A percentile compares a stretch with the other conserved stretches of the same genome.
These are phyloP conservation scores for Beauveria varroae DNA, from an alignment of 2,329 filamentous ascomycete genomes.

Conservation along the genomic window DNA sequence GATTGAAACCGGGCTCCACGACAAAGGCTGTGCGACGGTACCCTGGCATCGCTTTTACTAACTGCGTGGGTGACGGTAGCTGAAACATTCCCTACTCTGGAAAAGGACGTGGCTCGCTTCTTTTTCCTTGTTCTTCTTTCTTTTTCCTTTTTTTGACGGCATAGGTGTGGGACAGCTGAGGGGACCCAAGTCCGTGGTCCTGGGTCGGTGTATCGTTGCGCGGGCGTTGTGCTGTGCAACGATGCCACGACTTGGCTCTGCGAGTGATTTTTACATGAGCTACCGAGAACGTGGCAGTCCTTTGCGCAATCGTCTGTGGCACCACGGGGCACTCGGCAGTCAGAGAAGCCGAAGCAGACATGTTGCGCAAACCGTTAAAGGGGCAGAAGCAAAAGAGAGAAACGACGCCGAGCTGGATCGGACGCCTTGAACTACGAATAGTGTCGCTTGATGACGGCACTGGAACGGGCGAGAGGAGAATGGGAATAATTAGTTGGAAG, in stretches of 20 bases:
- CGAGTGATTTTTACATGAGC: background rate
- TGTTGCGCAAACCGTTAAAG: background rate
- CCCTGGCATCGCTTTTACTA: background rate
- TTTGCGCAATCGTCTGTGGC: background rate
- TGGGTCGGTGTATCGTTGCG: constrained; percentile 6
- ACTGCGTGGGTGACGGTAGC: background rate
- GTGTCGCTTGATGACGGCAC: too few relatives aligned
- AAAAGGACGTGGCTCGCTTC: background rate
- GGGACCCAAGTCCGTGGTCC: background rate
- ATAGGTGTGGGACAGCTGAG: background rate
- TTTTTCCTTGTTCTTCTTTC: background rate
- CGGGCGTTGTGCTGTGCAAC: background rate
- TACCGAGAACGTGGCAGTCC: too few relatives aligned
- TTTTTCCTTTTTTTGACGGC: background rate
- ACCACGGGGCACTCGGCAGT: background rate
- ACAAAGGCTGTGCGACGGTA: background rate
- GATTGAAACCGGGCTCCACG: background rate
- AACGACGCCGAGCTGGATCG: background rate
- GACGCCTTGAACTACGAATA: too few relatives aligned
- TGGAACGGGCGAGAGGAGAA: background rate
- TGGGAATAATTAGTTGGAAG: too few relatives aligned
- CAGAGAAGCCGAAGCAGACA: background rate
- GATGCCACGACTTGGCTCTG: background rate
- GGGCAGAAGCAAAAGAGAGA: background rate
- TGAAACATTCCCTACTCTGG: background rate